Base-by-base conservation (phyloP, 106 monocot species). In the Alisma plantagoaquatica region DNA sequence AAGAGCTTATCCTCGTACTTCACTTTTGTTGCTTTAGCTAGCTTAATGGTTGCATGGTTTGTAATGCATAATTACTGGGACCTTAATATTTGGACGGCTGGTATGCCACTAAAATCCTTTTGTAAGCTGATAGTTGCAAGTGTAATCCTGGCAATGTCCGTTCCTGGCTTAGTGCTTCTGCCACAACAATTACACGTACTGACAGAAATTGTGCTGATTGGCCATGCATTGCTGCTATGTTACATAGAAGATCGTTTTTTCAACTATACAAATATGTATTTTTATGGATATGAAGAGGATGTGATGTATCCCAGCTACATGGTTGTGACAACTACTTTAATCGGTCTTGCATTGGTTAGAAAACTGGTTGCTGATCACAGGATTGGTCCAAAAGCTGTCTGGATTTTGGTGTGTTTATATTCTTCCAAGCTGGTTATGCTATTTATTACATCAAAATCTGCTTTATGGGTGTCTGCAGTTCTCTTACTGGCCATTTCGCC, bases 241-340 rank as follows among this genome's bases (percentile, higher is more conserved):
- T 82, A 85, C 60, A 82, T 98, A 66, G 96, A 98, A 58, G 74
- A 98, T 54, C 81, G 81, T 17, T 83, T 98, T 64, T 89, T 82
- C 70, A 98, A 98, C 60, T 82, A 90, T 69, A 71, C 79, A 32
- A 51, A 61, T 14, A 69, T 89, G 53, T 98, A 90, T 61, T 98
- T 75, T 70, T 98, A 71, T 82, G 90, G 96, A 44, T 90, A 76
- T 71, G 96, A 84, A 47, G 90, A 79, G 17, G 96, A 98, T 16
- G 85, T 90, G 51, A 81, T 98, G 70, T 98, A 90, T 68, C 96
- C 96, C 20, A 90, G 82, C 63, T 98, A 98, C 59, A 84, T 89
- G 84, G 90, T 98, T 46, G 20, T 98, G 48, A 35, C 52, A 42
- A 98, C 96, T 0, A 85, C 81, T 31, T 73, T 79, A 49, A 53